Conservation (phyloP, 192 early-diverging fungal species). For the Jimgerdemannia flammicorona region DNA sequence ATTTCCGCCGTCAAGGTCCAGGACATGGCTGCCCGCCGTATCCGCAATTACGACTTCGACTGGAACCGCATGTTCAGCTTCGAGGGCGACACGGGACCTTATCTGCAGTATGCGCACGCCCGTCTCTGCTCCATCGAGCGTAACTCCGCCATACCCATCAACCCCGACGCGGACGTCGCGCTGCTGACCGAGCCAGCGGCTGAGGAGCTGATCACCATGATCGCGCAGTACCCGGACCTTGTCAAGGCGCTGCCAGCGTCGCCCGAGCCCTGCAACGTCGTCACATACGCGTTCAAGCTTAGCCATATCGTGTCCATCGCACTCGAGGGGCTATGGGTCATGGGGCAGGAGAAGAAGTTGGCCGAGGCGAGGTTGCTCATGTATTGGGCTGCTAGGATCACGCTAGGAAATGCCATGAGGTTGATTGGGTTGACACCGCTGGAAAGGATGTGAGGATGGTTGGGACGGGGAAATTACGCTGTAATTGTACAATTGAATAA, state of each 20-base stretch:
- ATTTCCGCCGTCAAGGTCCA: slow-evolving; percentile 91
- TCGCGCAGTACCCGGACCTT: slow-evolving; percentile 86
- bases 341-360: slow-evolving; percentile 62
- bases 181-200: slow-evolving; percentile 70
- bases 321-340: slow-evolving; percentile 74
- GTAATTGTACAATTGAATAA: too few species aligned
- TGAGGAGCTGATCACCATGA: slow-evolving; percentile 64
- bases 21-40: slow-evolving; percentile 85
- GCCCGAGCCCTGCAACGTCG: slow-evolving; percentile 84
- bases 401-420: slow-evolving; percentile 82
- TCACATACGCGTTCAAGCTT: slow-evolving; percentile 82
- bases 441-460: slow-evolving; percentile 78
- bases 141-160: slow-evolving; percentile 56
- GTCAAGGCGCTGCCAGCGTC: slow-evolving; percentile 58
- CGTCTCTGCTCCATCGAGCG: slow-evolving; percentile 96
- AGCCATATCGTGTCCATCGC: slow-evolving; percentile 77
- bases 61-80: slow-evolving; percentile 90
- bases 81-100: slow-evolving; percentile 99
- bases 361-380: slow-evolving; percentile 87
- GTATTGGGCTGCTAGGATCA: slow-evolving; percentile 79
- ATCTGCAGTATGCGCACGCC: slow-evolving; percentile 98
- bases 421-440: slow-evolving; percentile 81
- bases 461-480: not conserved
- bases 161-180: slow-evolving; percentile 60
- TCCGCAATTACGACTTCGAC: slow-evolving; percentile 95